Base-by-base conservation (phyloP, 257 asterid genomes). In the Linaria vulgaris region DNA sequence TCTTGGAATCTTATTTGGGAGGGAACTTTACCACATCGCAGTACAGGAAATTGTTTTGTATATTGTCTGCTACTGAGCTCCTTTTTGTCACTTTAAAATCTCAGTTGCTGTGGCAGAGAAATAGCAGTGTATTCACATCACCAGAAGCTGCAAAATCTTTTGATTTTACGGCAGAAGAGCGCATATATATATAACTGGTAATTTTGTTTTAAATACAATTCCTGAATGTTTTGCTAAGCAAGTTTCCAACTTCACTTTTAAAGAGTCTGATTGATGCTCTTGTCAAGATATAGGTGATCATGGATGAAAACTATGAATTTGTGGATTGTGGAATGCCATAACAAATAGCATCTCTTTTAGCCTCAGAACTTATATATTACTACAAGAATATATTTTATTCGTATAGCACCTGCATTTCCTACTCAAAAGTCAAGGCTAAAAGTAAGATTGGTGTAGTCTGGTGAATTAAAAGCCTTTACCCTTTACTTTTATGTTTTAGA, bases 181-280 rank as follows among this genome's bases (percentile, higher is more conserved):
- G 94, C 56, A 92, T 92, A 64, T n/a, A n/a, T n/a, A n/a, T 89
- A 92, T 74, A 89, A 89, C 69, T 92, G 99, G 99, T 92, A 78
- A 67, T 59, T 59, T 41, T 19, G 17, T 23, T 38, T 12, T 51
- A 19, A 25, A 5, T 59, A 11, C 30, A 63, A 23, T 10, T 61
- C 47, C 38, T 12, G 64, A 25, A 53, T 4, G 69, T 27, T n/a
- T 66, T 67, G 19, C 19, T 48, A 46, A 22, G n/a, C 58, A 56
- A 39, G 8, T 62, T 10, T 7, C 12, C 49, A 27, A 27, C 4
- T 3, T 2, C 3, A 2, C 4, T 3, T 3, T 21, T 5, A 27
- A 23, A 34, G 20, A 16, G 37, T 46, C 9, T 13, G 30, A 8
- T 14, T 23, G 8, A 20, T 51, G 17, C 10, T 39, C 50, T 39